Percentiles rank a stretch among this genome's conserved stretches.
phyloP scores from a whole-genome alignment of 768 basidiomycete genomes.

The Leucogyrophana mollusca region DNA sequence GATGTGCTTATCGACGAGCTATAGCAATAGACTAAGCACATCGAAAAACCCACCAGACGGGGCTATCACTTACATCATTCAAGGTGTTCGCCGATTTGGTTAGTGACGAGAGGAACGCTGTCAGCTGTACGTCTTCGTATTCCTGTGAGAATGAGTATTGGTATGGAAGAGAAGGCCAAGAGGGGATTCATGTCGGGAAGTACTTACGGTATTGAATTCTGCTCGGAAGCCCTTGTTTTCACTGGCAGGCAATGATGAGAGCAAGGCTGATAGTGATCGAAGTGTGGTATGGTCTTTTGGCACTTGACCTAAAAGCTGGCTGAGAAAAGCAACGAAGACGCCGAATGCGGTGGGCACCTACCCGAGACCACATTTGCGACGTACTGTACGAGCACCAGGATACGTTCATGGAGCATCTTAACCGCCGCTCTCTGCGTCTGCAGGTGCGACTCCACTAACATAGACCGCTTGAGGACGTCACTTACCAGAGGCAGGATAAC shows the following conservation, averaged over 20 bases:
- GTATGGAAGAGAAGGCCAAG: slow-evolving; percentile 1
- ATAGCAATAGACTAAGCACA: slow-evolving; percentile 4
- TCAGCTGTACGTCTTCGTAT: slow-evolving; percentile 94
- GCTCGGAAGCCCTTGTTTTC: slow-evolving; percentile 80
- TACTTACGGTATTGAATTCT: slow-evolving; percentile 82
- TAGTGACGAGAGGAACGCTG: slow-evolving; percentile 81
- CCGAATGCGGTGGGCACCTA: slow-evolving; percentile 27
- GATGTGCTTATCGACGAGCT: slow-evolving; percentile 81
- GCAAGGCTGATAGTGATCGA: slow-evolving; percentile 79
- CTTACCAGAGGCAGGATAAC: slow-evolving; percentile 2
- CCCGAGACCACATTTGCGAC: slow-evolving; percentile 75
- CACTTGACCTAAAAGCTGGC: slow-evolving; percentile 55
- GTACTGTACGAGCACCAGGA: slow-evolving; percentile 84
- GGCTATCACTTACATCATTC: slow-evolving; percentile 72
- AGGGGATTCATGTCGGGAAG: background rate
- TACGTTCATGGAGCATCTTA: slow-evolving; percentile 94
- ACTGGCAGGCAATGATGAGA: slow-evolving; percentile 86
- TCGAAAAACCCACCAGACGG: slow-evolving; percentile 2
- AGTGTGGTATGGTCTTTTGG: slow-evolving; percentile 76
- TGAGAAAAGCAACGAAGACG: background rate
- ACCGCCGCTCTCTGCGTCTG: slow-evolving; percentile 93
- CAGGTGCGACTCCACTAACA: slow-evolving; percentile 83
- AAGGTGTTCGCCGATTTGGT: slow-evolving; percentile 86
- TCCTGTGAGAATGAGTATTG: slow-evolving; percentile 51
- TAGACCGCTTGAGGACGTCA: background rate